phyloP scores from a whole-genome alignment of 2,329 filamentous ascomycete species.

The Chrysosporium queenslandicum region DNA sequence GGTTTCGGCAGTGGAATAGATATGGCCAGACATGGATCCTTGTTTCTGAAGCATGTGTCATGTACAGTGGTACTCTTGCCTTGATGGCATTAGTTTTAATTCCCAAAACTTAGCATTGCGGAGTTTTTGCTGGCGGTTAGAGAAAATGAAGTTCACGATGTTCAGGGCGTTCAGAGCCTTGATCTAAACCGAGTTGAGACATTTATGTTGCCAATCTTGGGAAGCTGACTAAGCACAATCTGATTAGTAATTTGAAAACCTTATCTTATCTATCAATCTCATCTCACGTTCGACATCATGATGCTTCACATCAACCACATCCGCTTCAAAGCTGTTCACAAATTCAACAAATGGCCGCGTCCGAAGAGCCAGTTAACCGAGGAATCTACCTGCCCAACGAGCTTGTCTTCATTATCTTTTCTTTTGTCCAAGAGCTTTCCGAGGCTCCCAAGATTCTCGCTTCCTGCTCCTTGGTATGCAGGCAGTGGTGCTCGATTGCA shows the following conservation, averaged over 20 bases:
- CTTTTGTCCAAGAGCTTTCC: slow-evolving; percentile 31
- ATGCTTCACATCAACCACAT: no score
- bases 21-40: background rate
- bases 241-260: no score
- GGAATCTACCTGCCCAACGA: slow-evolving; percentile 44
- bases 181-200: background rate
- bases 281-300: background rate
- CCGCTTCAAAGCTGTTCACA: no score
- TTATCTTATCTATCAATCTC: slow-evolving; percentile 1
- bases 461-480: slow-evolving; percentile 44
- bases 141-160: no score
- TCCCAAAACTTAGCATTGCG: background rate
- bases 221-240: background rate
- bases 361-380: background rate
- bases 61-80: background rate
- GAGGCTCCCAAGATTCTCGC: slow-evolving; percentile 38
- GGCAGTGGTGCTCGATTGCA: slow-evolving; percentile 48
- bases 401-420: slow-evolving; percentile 43
- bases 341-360: background rate
- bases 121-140: no score
- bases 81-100: background rate
- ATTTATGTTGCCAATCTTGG: background rate
- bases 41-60: background rate
- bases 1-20: slow-evolving; percentile 37
- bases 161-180: no score